A percentile compares a stretch with the other conserved stretches of the same genome.
Evolutionary conservation across 345 rosid species (phyloP).

Genomic region (Pugionium dolabratum): DNA sequence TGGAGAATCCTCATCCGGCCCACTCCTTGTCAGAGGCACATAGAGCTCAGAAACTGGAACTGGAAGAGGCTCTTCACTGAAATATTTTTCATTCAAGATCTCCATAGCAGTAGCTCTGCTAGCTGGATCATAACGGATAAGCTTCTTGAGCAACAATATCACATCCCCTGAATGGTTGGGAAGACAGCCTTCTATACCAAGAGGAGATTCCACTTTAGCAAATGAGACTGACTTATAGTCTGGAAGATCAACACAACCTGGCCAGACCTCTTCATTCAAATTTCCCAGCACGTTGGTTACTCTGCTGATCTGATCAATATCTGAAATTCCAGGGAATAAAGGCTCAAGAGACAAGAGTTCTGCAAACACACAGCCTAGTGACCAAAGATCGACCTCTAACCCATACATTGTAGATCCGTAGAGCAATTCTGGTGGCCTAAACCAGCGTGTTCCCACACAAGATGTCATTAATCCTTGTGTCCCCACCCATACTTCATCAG

Average conservation of each 20-base stretch:
- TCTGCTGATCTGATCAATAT: constrained; percentile 83
- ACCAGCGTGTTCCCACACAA: constrained; percentile 98
- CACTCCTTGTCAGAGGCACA: constrained; percentile 58
- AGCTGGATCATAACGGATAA: constrained; percentile 78
- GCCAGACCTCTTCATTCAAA: constrained; percentile 76
- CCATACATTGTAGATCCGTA: constrained; percentile 85
- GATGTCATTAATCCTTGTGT: constrained; percentile 67
- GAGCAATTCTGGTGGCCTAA: constrained; percentile 88
- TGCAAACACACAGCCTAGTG: constrained; percentile 84
- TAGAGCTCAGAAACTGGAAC: constrained; percentile 61
- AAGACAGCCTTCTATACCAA: constrained; percentile 64
- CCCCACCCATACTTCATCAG: constrained; percentile 53
- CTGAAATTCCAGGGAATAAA: constrained; percentile 82
- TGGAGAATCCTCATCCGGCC: constrained; percentile 61
- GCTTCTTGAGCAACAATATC: constrained; percentile 63
- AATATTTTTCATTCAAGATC: constrained; percentile 70
- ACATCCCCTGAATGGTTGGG: constrained; percentile 54
- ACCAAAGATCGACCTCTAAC: constrained; percentile 84
- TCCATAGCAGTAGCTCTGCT: constrained; percentile 74
- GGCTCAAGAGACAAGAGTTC: constrained; percentile 80
- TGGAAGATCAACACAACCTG: constrained; percentile 72
- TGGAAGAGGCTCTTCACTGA: constrained; percentile 73
- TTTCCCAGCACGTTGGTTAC: constrained; percentile 72
- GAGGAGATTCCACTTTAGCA: constrained; percentile 67
- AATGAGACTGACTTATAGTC: constrained; percentile 78